Base-by-base conservation (phyloP, 2,329 filamentous ascomycete species). In the Diaporthe batatas region DNA sequence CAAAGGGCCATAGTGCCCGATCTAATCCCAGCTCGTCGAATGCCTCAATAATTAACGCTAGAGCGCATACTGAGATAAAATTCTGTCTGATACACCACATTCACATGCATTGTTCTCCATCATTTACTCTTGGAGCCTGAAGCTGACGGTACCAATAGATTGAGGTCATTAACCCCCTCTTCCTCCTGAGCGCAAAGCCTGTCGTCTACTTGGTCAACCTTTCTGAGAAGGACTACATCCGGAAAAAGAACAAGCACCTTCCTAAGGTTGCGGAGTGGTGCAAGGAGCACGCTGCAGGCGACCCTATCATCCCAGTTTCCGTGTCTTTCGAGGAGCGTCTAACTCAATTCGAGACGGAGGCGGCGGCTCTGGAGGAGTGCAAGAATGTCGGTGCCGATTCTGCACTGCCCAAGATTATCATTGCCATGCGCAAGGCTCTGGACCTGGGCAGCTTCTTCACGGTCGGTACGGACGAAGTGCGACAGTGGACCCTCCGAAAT, bases 21-120 rank as follows among this genome's bases (percentile, higher is more conserved):
- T 89, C 87, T 94, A 95, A 97, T 94, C 96, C 96, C 96, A 99
- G 96, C 96, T 99, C 96, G 93, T 98, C 92, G 96, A 98, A 92
- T 91, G 89, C 90, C 93, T 93, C 91, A 89, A 89, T 85, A 84
- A 86, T 86, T 85, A 91, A 91, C 94, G 91, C 89, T 89, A 88
- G 93, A 94, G 93, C 88, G 88, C 88, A 90, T 91, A 82, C 85
- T 98, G 96, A 97, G 95, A 98, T 92, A 88, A 93, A 88, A 86
- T 90, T 89, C 88, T 86, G 83, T 91, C 93, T 94, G 93, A 94
- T 84, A 75, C 75, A 21, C 36, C 44, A 70, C 69, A 70, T 47
- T 51, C 57, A 18, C 44, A 54, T 23, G 34, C 79, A 70, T 55
- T 72, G 54, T 71, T 47, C 73, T 76, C 64, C 16, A 12, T 29